Base-by-base conservation (phyloP, 306 rosid genomes). In the Psophocarpus tetragonolobus region DNA sequence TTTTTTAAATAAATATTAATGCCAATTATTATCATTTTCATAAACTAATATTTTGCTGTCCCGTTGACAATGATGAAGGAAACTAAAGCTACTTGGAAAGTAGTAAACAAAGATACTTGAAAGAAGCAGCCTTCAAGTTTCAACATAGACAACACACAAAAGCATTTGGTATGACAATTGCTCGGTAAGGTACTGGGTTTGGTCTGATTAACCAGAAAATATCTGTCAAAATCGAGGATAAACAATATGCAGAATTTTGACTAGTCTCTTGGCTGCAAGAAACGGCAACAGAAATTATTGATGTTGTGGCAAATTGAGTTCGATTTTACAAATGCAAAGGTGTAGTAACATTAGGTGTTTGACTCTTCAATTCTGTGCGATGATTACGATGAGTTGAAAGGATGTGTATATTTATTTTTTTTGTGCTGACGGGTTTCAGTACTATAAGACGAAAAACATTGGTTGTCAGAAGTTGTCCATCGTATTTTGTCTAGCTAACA, bases 401-500 rank as follows among this genome's bases (percentile, higher is more conserved):
- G 87, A 8, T 82, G 86, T 71, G 74, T 84, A 14, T 63, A 76
- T 62, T 84, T 88, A 41, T 91, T 63, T 79, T 62, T 84, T 88
- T 47, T 91, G 84, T 72, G 89, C 91, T 2, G 82, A 85, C 57
- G 86, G 90, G 11, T 87, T 91, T 81, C 29, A 64, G 30, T 64
- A 35, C n/a, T 33, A 64, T 32, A 32, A 33, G 27, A 44, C 27
- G 4, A 18, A 12, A 5, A 29, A 60, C 14, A n/a, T 35, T 64
- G 71, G 6, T 4, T 17, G 15, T 18, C n/a, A 33, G 41, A 64
- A 29, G 30, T 20, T 64, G 50, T 5, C 39, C 4, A 35, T 10
- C 29, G 3, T 63, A 63, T 18, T 17, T 63, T 33, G 15, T 8
- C 29, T n/a, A n/a, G n/a, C n/a, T n/a, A n/a, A n/a, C n/a, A n/a